Conservation (phyloP, 106 monocot species). For the Phalaenopsis equestris region DNA sequence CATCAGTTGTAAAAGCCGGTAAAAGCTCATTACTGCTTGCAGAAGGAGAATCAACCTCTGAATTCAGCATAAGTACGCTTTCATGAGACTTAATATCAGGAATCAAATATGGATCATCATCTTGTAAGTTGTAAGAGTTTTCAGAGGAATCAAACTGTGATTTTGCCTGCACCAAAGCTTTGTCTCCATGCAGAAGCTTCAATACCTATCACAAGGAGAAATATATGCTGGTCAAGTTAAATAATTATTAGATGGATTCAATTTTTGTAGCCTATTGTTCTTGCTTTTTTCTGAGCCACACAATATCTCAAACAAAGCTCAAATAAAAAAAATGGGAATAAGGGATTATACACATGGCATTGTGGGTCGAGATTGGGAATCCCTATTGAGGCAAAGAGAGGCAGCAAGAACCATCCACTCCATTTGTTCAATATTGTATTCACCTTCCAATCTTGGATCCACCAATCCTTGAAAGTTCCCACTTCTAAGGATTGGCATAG, state of each 20-base stretch:
- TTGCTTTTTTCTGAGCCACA: not conserved
- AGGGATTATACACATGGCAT: slow-evolving; percentile 50
- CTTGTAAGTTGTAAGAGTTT: slow-evolving; percentile 18
- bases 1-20: slow-evolving; percentile 27
- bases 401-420: slow-evolving; percentile 72
- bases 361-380: slow-evolving; percentile 58
- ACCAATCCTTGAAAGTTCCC: slow-evolving; percentile 43
- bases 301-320: too few species aligned
- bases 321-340: not conserved
- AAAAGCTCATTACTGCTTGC: slow-evolving; percentile 35
- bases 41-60: slow-evolving; percentile 49
- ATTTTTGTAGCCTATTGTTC: not conserved
- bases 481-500: slow-evolving; percentile 56
- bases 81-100: slow-evolving; percentile 50
- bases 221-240: not conserved
- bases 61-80: slow-evolving; percentile 51
- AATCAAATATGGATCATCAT: slow-evolving; percentile 15
- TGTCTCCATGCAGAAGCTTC: slow-evolving; percentile 77
- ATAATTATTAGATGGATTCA: too few species aligned
- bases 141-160: slow-evolving; percentile 21
- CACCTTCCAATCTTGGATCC: slow-evolving; percentile 50
- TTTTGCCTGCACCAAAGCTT: slow-evolving; percentile 35
- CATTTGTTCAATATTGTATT: slow-evolving; percentile 44
- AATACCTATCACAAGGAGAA: slow-evolving; percentile 32
- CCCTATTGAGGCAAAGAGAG: slow-evolving; percentile 60